Conservation (phyloP, 441 rosid species). For the Adansonia gregorii region DNA sequence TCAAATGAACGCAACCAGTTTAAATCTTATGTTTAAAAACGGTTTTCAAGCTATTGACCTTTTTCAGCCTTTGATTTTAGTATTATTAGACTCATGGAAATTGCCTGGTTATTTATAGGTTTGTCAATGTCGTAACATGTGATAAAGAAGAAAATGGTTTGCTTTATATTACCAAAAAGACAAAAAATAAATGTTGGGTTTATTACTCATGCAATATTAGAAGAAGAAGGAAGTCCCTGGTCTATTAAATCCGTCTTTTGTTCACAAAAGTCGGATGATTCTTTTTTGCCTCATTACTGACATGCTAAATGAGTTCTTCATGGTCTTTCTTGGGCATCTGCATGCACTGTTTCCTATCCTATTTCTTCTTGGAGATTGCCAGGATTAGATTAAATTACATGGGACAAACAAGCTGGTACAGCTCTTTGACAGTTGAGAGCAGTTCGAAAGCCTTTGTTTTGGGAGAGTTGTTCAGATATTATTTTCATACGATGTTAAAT, state of each 20-base stretch:
- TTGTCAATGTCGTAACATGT: neutral
- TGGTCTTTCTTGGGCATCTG: neutral
- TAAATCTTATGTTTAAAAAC: neutral
- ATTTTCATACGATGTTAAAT: neutral
- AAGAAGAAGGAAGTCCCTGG: neutral
- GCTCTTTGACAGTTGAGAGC: neutral
- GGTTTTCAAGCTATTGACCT: neutral
- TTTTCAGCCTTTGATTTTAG: neutral
- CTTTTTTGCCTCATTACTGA: neutral
- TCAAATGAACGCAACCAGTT: neutral
- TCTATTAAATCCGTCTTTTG: neutral
- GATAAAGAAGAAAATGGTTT: neutral
- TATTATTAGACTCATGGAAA: neutral
- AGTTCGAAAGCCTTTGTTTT: neutral
- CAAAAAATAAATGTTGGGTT: neutral
- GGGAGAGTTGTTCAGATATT: neutral
- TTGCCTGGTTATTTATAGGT: conserved; percentile 1
- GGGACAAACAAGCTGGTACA: neutral
- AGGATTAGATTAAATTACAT: neutral
- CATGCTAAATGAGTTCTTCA: neutral
- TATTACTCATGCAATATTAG: neutral
- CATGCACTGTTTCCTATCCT: neutral
- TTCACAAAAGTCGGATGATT: neutral
- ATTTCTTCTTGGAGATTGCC: conserved; percentile 9
- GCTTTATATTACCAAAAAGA: neutral